These are phyloP conservation scores for Mortierella sp. DNA, from an alignment of 371 early-diverging fungal species.

Conservation along the genomic window DNA sequence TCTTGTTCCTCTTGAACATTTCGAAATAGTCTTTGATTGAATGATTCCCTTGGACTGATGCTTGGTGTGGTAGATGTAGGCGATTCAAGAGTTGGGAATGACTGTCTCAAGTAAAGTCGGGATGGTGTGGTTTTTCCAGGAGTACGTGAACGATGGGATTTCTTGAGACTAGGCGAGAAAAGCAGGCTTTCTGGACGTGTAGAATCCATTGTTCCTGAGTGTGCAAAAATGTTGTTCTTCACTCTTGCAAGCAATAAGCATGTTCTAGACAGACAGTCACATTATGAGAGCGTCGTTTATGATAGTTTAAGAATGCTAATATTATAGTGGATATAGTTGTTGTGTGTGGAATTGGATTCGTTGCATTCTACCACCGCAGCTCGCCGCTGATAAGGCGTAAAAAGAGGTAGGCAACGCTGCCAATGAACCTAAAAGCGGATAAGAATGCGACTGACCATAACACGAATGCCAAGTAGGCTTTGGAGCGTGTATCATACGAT, in stretches of 20 bases:
- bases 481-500: conserved; percentile 35
- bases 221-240: too few relatives aligned
- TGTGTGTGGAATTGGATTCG: too few relatives aligned
- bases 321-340: too few relatives aligned
- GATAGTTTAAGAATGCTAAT: too few relatives aligned
- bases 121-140: conserved; percentile 11
- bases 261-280: too few relatives aligned
- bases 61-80: not conserved
- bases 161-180: conserved; percentile 23
- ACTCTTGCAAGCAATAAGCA: too few relatives aligned
- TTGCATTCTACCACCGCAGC: conserved; percentile 46
- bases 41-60: conserved; percentile 10
- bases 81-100: conserved; percentile 18
- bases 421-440: conserved; percentile 81
- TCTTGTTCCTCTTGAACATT: conserved; percentile 14
- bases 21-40: conserved; percentile 6
- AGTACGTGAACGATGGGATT: not conserved
- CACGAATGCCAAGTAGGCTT: conserved; percentile 69
- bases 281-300: not conserved
- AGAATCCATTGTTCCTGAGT: conserved; percentile 6
- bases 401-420: conserved; percentile 74
- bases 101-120: conserved; percentile 18
- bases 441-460: conserved; percentile 88
- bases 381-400: conserved; percentile 63
- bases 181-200: conserved; percentile 7